Evolutionary conservation across 1,284 basidiomycete genomes (phyloP), one percentile per base, ranked within the genome.

Genomic region (Tilletiopsis washingtonensis): DNA sequence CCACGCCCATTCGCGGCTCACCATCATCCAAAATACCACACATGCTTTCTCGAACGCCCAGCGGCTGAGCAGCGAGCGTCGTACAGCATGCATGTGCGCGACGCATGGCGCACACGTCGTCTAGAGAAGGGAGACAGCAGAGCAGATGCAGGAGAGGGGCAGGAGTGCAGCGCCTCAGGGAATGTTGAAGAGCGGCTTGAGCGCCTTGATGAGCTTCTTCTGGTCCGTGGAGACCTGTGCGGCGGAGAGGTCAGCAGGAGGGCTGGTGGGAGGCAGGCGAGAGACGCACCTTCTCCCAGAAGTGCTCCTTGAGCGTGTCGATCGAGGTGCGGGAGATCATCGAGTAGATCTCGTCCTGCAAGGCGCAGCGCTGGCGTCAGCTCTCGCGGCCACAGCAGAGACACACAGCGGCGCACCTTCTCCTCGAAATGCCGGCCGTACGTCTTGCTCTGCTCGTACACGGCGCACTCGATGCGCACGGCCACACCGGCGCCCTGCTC

Each of bases 391-490:
- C 12, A 1, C 32, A 34, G 32, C 32, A 34, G 3, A 34, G 17
- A 34, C 2, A 34, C 2, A 34, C 32, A 2, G 12, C 3, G 12
- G 32, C 32, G 12, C 32, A 34, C 32, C 32, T 34, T 89, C 47
- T 97, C 91, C 71, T 94, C 90, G 73, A 99, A 94, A 74, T 90
- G 88, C 51, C 86, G 82, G 9, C 69, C 69, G 23, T 62, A 71
- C 57, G 64, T 87, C 77, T 91, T 93, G 14, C 91, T 84, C 34
- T 87, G 86, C 76, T 97, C 88, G 76, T 98, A 91, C 4, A 91
- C 85, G 1, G 91, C 91, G 71, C 94, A 87, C 74, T 99, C 94
- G 59, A 98, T 96, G 80, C 97, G 97, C 71, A 98, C 88, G 0
- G 94, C 94, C 17, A 97, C 93, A 74, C 93, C 93, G 53, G 81